Conservation (phyloP, 306 rosid species). For the Lathyrus aphaca region DNA sequence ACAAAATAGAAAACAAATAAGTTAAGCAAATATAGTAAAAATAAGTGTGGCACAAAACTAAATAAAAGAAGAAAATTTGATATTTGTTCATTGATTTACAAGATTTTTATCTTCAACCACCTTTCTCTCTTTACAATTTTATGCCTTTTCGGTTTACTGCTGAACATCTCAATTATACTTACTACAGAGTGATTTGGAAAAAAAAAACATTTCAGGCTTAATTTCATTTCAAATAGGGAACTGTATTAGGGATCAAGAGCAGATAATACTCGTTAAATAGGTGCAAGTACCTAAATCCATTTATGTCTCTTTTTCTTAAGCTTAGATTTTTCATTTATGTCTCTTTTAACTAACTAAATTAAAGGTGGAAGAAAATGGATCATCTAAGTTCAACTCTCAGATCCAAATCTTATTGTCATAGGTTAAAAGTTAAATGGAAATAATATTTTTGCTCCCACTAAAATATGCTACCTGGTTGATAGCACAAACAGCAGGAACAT, state of each 20-base stretch:
- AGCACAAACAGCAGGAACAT: slow-evolving; percentile 91
- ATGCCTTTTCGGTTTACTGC: not conserved
- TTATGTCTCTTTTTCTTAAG: not conserved
- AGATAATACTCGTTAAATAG: not conserved
- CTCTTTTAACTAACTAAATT: slow-evolving; percentile 26
- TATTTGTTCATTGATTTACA: not conserved
- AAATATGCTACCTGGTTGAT: slow-evolving; percentile 72
- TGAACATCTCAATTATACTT: not conserved
- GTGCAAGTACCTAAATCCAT: slow-evolving; percentile 10
- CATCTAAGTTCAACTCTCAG: slow-evolving; percentile 21
- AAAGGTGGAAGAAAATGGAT: slow-evolving; percentile 18
- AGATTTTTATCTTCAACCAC: not conserved
- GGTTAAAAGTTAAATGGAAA: not conserved
- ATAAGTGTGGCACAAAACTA: not conserved
- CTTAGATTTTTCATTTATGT: not conserved
- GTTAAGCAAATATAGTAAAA: slow-evolving; percentile 27
- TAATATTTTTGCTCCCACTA: not conserved
- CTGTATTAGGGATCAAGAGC: not conserved
- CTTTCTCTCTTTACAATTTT: not conserved
- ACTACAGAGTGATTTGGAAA: not conserved
- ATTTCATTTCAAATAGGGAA: not conserved
- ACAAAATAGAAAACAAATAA: slow-evolving; percentile 38
- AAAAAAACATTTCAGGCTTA: not conserved
- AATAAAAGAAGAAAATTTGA: not conserved
- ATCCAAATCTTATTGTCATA: slow-evolving; percentile 15